Conservation (phyloP, 768 basidiomycete genomes). For the Tulasnella calospora region DNA sequence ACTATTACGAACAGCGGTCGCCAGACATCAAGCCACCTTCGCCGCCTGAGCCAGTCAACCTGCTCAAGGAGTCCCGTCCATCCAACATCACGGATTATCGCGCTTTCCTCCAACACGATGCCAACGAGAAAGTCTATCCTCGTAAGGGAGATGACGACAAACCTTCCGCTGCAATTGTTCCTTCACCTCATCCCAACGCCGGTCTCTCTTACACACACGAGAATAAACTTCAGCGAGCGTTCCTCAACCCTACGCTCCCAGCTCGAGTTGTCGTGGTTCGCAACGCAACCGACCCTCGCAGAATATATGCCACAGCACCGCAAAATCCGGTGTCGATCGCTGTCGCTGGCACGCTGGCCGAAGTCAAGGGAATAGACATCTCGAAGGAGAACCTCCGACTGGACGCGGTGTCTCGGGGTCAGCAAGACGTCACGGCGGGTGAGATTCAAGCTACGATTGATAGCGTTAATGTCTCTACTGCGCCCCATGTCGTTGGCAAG, state of each 20-base stretch:
- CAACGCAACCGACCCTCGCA: not conserved
- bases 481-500: constrained; percentile 19
- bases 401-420: not conserved
- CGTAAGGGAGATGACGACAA: not conserved
- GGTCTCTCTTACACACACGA: constrained; percentile 58
- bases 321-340: constrained; percentile 2
- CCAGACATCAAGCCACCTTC: constrained; percentile 30
- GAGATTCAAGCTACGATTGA: constrained; percentile 11
- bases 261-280: constrained; percentile 49
- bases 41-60: constrained; percentile 30
- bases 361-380: not conserved
- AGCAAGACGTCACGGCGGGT: constrained; percentile 6
- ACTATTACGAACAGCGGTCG: constrained; percentile 33
- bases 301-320: not conserved
- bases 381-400: constrained; percentile 10
- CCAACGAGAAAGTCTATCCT: constrained; percentile 8
- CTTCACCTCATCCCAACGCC: constrained; percentile 58
- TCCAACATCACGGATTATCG: not conserved
- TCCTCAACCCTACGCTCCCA: constrained; percentile 50
- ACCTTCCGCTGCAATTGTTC: constrained; percentile 46
- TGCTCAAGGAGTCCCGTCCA: constrained; percentile 16
- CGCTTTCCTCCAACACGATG: constrained; percentile 12
- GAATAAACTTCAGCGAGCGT: constrained; percentile 50
- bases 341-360: constrained; percentile 14
- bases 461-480: not conserved